Conservation (phyloP, 2,329 filamentous ascomycete species). For the Colletotrichum sp. region DNA sequence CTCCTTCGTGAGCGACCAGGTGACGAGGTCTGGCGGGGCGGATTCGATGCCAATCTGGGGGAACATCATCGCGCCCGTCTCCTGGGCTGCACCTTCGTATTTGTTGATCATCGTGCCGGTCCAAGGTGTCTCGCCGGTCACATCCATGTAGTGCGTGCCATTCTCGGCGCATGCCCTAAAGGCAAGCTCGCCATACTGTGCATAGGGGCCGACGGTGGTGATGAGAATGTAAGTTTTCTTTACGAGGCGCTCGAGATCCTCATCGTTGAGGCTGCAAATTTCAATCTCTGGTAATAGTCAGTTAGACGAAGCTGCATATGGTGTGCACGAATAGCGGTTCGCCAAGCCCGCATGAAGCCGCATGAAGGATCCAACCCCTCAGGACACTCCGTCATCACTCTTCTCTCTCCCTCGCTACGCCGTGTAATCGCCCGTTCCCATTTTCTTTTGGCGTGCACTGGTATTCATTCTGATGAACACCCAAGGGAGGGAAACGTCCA, state of each 20-base stretch:
- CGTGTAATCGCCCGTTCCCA: background rate
- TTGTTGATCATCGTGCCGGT: constrained; percentile 64
- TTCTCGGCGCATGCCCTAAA: constrained; percentile 67
- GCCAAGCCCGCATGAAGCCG: constrained; percentile 1
- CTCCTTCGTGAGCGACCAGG: constrained; percentile 56
- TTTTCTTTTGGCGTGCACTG: background rate
- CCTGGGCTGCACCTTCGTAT: constrained; percentile 58
- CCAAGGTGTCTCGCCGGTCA: constrained; percentile 66
- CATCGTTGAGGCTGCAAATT: constrained; percentile 50
- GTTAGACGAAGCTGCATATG: background rate
- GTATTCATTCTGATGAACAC: background rate
- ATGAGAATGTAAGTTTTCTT: constrained; percentile 63
- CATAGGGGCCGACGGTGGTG: constrained; percentile 65
- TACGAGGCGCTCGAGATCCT: constrained; percentile 52
- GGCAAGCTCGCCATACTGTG: constrained; percentile 59
- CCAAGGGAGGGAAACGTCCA: background rate
- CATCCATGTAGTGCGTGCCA: constrained; percentile 70
- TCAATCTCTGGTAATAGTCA: constrained; percentile 51
- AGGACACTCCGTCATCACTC: background rate
- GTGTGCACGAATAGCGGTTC: background rate
- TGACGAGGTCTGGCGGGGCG: constrained; percentile 63
- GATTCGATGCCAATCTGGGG: constrained; percentile 69
- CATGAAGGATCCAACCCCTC: background rate
- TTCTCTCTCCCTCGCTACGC: background rate
- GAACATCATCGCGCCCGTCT: constrained; percentile 62